Percentiles rank a stretch among this genome's conserved stretches.
Conservation (phyloP, 2,329 filamentous ascomycete species). For the Thielaviopsis cerberus region DNA sequence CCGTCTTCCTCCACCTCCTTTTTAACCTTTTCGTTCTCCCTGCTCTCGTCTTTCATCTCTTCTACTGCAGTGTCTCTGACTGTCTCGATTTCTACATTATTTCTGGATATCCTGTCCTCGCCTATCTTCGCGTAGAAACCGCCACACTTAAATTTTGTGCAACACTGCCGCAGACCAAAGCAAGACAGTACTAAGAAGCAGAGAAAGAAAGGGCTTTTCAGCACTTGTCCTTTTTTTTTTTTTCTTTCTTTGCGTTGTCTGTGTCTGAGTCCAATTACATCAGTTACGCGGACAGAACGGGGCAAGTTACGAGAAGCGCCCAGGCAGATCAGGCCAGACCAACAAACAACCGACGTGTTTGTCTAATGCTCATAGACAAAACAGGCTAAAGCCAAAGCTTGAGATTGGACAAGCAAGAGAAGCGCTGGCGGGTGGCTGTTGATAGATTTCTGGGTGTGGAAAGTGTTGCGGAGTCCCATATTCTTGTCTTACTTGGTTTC, state of each 20-base stretch:
- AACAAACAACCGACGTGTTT: neutral
- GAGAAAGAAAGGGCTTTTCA: neutral
- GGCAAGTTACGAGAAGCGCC: neutral
- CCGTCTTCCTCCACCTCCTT: neutral
- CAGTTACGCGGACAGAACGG: neutral
- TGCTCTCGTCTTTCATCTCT: neutral
- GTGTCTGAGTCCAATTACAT: neutral
- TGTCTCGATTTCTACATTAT: neutral
- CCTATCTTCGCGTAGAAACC: conserved; percentile 10
- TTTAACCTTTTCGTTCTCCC: neutral
- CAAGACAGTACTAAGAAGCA: neutral
- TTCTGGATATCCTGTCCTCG: neutral
- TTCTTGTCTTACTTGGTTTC: neutral
- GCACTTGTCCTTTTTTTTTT: neutral
- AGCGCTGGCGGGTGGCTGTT: neutral
- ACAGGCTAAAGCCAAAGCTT: too few species aligned
- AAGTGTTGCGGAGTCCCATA: neutral
- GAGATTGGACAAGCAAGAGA: too few species aligned
- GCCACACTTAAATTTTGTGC: conserved; percentile 6
- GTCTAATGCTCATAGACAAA: neutral
- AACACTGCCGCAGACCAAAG: neutral
- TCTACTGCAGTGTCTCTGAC: neutral
- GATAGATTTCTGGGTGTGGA: neutral
- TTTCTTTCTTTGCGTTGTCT: neutral
- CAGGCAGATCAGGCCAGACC: too few species aligned